Percentiles rank a stretch among this genome's conserved stretches.
These are phyloP conservation scores for Cladorrhinum sp. DNA, from an alignment of 2,329 filamentous ascomycete species.

Conservation along the genomic window DNA sequence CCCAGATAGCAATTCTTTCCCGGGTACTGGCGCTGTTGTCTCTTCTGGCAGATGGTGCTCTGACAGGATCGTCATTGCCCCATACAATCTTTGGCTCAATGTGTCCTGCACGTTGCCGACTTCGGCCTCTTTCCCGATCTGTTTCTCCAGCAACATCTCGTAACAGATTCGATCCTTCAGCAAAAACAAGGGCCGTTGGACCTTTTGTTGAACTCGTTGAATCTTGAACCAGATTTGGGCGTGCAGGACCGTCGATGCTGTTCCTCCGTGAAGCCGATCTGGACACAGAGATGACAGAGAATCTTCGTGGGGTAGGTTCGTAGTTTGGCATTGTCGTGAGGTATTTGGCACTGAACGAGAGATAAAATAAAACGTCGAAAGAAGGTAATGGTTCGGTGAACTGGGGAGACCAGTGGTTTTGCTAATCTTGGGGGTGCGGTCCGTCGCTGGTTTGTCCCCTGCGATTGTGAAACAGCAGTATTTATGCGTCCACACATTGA, in stretches of 20 bases:
- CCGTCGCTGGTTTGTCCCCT: background rate
- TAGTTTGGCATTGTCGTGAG: background rate
- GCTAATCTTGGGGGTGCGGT: background rate
- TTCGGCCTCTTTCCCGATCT: background rate
- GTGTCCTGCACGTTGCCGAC: background rate
- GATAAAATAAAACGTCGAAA: background rate
- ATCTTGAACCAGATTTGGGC: background rate
- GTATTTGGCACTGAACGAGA: no score
- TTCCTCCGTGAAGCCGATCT: background rate
- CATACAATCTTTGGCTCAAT: background rate
- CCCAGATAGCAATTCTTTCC: conserved; percentile 1
- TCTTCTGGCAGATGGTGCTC: background rate
- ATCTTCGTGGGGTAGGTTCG: background rate
- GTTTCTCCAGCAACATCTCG: background rate
- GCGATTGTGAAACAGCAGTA: background rate
- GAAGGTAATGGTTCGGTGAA: background rate
- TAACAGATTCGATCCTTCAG: background rate
- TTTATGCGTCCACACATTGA: conserved; percentile 31
- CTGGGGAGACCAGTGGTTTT: background rate
- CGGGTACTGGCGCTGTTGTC: conserved; percentile 1
- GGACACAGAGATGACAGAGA: background rate
- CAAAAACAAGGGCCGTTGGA: background rate
- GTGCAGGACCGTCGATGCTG: background rate
- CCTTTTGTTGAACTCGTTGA: background rate
- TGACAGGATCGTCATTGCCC: background rate